These are phyloP conservation scores for Leccinum broughii DNA, from an alignment of 768 basidiomycete species.

Conservation along the genomic window DNA sequence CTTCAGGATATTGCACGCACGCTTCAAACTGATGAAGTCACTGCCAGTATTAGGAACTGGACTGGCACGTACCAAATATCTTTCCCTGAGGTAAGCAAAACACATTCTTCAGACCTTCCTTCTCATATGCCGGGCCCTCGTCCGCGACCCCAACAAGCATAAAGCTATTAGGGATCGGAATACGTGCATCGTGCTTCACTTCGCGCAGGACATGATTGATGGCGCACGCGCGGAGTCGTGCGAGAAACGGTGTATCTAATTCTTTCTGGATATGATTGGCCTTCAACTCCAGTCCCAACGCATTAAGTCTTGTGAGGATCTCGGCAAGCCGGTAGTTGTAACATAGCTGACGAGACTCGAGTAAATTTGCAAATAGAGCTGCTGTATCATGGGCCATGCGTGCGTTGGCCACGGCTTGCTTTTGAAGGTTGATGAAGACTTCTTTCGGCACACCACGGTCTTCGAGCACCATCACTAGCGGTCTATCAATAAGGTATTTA, in stretches of 20 bases:
- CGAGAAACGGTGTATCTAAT: conserved; percentile 58
- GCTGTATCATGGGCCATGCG: conserved; percentile 62
- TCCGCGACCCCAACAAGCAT: conserved; percentile 82
- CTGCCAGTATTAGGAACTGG: background rate
- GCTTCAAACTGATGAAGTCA: conserved; percentile 36
- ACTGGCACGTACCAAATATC: conserved; percentile 58
- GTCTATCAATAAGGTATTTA: conserved; percentile 38
- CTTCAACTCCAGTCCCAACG: conserved; percentile 50
- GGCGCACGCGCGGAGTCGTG: conserved; percentile 56
- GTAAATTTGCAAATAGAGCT: conserved; percentile 45
- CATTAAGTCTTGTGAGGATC: conserved; percentile 51
- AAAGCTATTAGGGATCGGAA: conserved; percentile 66
- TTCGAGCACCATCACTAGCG: conserved; percentile 77
- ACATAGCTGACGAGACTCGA: conserved; percentile 51
- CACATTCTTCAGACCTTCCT: conserved; percentile 51
- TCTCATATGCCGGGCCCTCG: conserved; percentile 67
- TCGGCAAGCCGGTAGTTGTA: conserved; percentile 47
- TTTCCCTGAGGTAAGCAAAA: conserved; percentile 54
- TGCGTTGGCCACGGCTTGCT: conserved; percentile 53
- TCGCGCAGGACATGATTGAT: conserved; percentile 66
- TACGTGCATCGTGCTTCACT: conserved; percentile 75
- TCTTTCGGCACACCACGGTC: conserved; percentile 63
- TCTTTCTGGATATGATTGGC: conserved; percentile 33
- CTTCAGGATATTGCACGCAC: conserved; percentile 55
- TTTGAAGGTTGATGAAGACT: conserved; percentile 63